These are phyloP conservation scores for Colletotrichum somersetense DNA, from an alignment of 2,329 filamentous ascomycete genomes.

Conservation along the genomic window DNA sequence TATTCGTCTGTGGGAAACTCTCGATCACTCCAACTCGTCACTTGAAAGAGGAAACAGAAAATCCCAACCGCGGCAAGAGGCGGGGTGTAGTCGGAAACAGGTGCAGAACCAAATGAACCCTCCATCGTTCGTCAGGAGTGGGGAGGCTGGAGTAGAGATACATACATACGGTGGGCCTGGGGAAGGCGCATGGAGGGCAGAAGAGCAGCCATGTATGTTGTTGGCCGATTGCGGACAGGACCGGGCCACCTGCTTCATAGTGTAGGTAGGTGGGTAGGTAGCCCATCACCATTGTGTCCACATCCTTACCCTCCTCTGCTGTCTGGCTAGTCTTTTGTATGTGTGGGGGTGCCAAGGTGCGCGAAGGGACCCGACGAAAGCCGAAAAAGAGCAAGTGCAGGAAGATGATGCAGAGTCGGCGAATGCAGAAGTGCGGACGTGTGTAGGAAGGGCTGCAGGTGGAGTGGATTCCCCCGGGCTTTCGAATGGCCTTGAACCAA, in stretches of 20 bases:
- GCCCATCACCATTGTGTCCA: constrained; percentile 1
- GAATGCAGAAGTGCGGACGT: constrained; percentile 13
- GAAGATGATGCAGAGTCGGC: background rate
- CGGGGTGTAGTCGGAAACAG: constrained; percentile 21
- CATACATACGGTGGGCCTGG: background rate
- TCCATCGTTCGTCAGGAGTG: constrained; percentile 17
- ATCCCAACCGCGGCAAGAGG: background rate
- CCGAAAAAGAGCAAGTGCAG: background rate
- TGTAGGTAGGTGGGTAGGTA: background rate
- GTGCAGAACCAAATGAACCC: constrained; percentile 7
- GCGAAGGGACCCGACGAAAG: background rate
- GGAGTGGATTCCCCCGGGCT: constrained; percentile 13
- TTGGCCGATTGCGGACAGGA: constrained; percentile 17
- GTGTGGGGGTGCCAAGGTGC: constrained; percentile 14
- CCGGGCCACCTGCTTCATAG: constrained; percentile 5
- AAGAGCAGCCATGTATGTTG: background rate
- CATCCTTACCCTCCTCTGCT: constrained; percentile 10
- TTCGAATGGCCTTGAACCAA: constrained; percentile 24
- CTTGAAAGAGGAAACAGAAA: constrained; percentile 4
- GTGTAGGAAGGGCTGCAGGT: constrained; percentile 20
- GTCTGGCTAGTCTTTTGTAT: background rate
- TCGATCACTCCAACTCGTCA: background rate
- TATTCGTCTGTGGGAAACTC: background rate
- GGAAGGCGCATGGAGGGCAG: constrained; percentile 8
- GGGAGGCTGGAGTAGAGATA: constrained; percentile 29